Conservation (phyloP, 1,284 basidiomycete species). For the Boletus albobrunnescens region DNA sequence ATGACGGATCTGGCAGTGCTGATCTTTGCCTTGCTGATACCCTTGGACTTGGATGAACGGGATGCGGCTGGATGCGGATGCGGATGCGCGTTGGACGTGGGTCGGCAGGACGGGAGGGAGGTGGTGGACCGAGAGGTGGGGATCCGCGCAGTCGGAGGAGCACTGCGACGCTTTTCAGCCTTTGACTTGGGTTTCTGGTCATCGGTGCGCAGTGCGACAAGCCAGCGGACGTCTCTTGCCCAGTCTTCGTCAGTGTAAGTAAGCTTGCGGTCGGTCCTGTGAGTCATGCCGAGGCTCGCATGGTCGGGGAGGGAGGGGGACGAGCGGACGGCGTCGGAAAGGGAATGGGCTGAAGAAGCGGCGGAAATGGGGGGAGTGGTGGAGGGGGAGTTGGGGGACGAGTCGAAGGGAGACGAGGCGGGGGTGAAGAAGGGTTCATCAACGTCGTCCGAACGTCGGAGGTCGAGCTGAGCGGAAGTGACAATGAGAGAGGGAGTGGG, state of each 20-base stretch:
- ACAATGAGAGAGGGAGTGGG: conserved; percentile 2
- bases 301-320: conserved; percentile 24
- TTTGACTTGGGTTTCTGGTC: conserved; percentile 23
- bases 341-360: conserved; percentile 26
- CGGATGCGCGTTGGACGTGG: conserved; percentile 3
- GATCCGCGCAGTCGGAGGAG: conserved; percentile 13
- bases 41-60: conserved; percentile 17
- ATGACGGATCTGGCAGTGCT: conserved; percentile 44
- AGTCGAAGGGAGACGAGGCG: conserved; percentile 15
- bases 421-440: conserved; percentile 36
- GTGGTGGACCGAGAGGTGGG: conserved; percentile 21
- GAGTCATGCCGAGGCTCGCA: conserved; percentile 14
- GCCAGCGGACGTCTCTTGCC: conserved; percentile 63
- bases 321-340: conserved; percentile 18
- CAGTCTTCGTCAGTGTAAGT: conserved; percentile 52
- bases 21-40: conserved; percentile 26
- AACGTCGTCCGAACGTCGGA: conserved; percentile 17
- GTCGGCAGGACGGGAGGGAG: conserved; percentile 14
- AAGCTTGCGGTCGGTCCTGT: conserved; percentile 20
- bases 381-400: conserved; percentile 21
- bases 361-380: conserved; percentile 26
- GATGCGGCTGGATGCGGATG: conserved; percentile 14
- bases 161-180: conserved; percentile 18
- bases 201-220: conserved; percentile 40
- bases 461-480: conserved; percentile 13